Percentiles rank a stretch among this genome's conserved stretches.
Conservation (phyloP, 371 early-diverging fungal genomes). For the Choanephora cucurbitarum region DNA sequence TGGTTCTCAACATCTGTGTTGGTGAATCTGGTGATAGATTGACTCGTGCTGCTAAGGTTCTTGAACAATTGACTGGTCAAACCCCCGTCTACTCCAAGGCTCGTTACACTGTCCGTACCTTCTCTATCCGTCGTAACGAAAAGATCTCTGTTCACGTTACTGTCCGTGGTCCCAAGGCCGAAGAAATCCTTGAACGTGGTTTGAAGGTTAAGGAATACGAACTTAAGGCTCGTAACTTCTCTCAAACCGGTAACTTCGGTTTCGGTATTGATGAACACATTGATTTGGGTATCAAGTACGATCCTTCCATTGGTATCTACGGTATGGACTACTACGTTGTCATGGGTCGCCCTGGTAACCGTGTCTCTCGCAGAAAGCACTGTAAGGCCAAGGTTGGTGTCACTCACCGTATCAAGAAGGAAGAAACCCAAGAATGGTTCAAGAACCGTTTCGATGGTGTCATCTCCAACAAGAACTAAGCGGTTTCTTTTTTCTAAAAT, state of each 20-base stretch:
- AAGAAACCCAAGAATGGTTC: conserved; percentile 86
- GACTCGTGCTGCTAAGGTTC: conserved; percentile 99
- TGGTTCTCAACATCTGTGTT: conserved; percentile 99
- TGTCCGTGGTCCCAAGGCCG: conserved; percentile 87
- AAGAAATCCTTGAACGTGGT: conserved; percentile 98
- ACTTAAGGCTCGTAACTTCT: conserved; percentile 95
- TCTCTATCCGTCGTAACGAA: conserved; percentile 99
- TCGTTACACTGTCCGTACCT: conserved; percentile 99
- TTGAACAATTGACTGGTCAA: conserved; percentile 99
- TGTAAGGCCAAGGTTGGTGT: conserved; percentile 86
- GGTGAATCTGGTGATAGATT: conserved; percentile 99
- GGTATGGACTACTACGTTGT: conserved; percentile 99
- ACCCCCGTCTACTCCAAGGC: conserved; percentile 99
- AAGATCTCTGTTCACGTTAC: conserved; percentile 99
- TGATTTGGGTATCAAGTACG: conserved; percentile 99
- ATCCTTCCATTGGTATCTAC: conserved; percentile 98
- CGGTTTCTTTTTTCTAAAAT: conserved; percentile 1
- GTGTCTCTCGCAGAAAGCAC: conserved; percentile 97
- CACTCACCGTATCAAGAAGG: conserved; percentile 93
- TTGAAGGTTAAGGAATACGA: conserved; percentile 99
- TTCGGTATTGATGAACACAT: conserved; percentile 99
- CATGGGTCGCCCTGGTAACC: conserved; percentile 97
- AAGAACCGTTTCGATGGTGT: conserved; percentile 91
- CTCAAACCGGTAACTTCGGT: conserved; percentile 99
- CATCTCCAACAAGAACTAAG: conserved; percentile 70